These are phyloP conservation scores for Cutaneotrichosporon mucoides DNA, from an alignment of 1,284 basidiomycete species.

Conservation along the genomic window DNA sequence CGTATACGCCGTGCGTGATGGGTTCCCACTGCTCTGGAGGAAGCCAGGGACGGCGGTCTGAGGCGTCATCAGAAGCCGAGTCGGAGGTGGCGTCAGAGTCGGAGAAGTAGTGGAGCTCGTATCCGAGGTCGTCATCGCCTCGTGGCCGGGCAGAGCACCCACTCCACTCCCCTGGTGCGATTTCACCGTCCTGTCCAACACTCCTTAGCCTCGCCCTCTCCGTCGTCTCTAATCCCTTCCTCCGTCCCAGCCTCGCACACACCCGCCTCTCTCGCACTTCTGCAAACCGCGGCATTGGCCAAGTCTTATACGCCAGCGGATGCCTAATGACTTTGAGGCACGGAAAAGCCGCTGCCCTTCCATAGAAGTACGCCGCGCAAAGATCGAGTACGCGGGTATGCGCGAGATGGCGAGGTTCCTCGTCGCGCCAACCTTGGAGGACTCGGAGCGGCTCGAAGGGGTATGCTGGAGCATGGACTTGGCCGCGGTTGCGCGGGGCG, in stretches of 20 bases:
- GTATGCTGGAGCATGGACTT: neutral
- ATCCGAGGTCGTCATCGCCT: no score
- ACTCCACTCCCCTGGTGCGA: no score
- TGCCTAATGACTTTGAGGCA: neutral
- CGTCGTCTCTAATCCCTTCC: neutral
- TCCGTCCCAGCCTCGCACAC: no score
- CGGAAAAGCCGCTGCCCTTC: neutral
- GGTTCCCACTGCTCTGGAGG: neutral
- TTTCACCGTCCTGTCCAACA: no score
- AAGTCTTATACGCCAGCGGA: neutral
- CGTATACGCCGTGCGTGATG: neutral
- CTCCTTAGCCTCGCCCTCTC: neutral
- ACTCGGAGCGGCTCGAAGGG: neutral
- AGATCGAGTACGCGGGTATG: neutral
- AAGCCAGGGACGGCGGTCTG: neutral
- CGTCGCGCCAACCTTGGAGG: neutral
- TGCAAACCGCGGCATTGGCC: constrained; percentile 1
- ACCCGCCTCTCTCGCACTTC: neutral
- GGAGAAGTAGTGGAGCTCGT: no score
- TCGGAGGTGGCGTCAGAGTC: no score
- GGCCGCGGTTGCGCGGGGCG: neutral
- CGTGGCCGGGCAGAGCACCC: no score
- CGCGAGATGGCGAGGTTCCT: neutral
- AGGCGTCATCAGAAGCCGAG: no score
- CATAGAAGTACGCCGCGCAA: neutral